Evolutionary conservation across 805 yeast species (phyloP).

Genomic region (Starmerella powellii): DNA sequence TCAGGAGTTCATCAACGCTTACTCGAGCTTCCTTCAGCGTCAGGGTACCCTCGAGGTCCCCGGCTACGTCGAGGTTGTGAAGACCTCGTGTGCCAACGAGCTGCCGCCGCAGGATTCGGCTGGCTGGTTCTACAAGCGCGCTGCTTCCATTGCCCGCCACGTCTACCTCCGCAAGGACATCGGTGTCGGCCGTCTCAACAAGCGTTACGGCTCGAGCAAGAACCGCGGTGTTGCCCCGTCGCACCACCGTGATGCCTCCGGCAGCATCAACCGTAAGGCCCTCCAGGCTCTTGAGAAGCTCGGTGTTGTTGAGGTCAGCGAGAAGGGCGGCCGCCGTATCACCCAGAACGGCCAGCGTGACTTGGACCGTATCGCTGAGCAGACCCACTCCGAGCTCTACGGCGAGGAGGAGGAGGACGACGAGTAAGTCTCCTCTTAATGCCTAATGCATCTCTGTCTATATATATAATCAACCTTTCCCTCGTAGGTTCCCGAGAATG

Average conservation of each 20-base stretch:
- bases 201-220: constrained; percentile 96
- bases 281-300: constrained; percentile 97
- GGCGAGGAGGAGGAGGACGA: constrained; percentile 29
- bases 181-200: constrained; percentile 99
- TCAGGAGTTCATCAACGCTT: constrained; percentile 98
- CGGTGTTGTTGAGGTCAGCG: constrained; percentile 90
- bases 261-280: constrained; percentile 97
- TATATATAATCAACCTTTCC: constrained; percentile 8
- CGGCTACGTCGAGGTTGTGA: constrained; percentile 98
- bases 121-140: constrained; percentile 99
- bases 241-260: constrained; percentile 98
- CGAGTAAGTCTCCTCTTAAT: constrained; percentile 16
- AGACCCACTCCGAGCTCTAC: constrained; percentile 88
- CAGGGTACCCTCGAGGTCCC: constrained; percentile 99
- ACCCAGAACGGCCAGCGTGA: constrained; percentile 99
- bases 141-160: constrained; percentile 99
- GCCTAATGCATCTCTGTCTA: not conserved
- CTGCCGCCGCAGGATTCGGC: constrained; percentile 99
- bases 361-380: constrained; percentile 99
- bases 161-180: constrained; percentile 98
- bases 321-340: constrained; percentile 99
- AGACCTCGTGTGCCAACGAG: constrained; percentile 97
- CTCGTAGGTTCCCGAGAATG: constrained; percentile 22
- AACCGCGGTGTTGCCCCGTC: constrained; percentile 99
- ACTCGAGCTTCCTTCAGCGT: constrained; percentile 99